These are phyloP conservation scores for Chrysopogon serrulatus DNA, from an alignment of 176 grass and related monocot genomes.

Conservation along the genomic window DNA sequence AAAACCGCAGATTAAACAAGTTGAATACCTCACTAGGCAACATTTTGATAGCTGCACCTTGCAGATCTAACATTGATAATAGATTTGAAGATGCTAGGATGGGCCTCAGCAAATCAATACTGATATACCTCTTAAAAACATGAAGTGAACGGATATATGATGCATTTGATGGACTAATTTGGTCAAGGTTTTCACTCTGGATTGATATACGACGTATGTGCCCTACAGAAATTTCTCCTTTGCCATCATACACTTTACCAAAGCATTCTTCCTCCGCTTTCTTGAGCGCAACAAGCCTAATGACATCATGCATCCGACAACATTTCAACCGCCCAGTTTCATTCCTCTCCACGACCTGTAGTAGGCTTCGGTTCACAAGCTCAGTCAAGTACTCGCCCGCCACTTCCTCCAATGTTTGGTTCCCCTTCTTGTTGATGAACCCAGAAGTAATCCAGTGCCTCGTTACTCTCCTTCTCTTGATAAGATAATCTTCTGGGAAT, in stretches of 20 bases:
- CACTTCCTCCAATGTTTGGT: slow-evolving; percentile 39
- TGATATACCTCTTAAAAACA: not conserved
- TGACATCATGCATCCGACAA: slow-evolving; percentile 27
- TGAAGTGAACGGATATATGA: not conserved
- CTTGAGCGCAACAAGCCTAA: not conserved
- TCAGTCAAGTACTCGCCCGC: slow-evolving; percentile 26
- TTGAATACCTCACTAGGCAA: not conserved
- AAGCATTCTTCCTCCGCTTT: slow-evolving; percentile 14
- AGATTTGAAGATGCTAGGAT: not conserved
- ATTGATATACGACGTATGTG: not conserved
- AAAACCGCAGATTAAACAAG: not conserved
- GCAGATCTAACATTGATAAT: not conserved
- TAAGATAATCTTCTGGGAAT: not conserved
- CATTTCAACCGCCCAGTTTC: not conserved
- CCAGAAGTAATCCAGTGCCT: not conserved
- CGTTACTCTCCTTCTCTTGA: not conserved
- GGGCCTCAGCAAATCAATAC: not conserved
- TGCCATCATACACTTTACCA: not conserved
- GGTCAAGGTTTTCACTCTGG: not conserved
- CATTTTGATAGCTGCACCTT: not conserved
- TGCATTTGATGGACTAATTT: not conserved
- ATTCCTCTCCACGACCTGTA: slow-evolving; percentile 20
- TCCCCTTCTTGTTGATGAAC: slow-evolving; percentile 4
- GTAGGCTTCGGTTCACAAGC: slow-evolving; percentile 26
- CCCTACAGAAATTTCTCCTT: not conserved